Evolutionary conservation across 2,329 filamentous ascomycete genomes (phyloP), one percentile per base, ranked within the genome.

Genomic region (Coniella lustricola): DNA sequence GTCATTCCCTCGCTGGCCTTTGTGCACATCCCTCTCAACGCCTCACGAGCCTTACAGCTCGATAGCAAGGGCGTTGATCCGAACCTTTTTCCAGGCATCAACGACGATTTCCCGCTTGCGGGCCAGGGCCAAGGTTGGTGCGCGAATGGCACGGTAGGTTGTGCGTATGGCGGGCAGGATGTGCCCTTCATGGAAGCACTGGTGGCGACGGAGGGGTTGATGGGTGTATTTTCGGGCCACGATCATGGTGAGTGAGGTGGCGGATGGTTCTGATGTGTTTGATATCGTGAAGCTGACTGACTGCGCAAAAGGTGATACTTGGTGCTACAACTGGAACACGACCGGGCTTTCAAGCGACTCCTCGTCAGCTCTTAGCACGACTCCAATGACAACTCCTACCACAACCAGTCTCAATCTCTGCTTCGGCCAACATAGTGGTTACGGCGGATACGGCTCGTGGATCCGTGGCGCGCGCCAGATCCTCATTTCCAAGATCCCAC

Each of bases 401-500:
- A 63, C 58, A 62, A 74, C 65, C 62, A 70, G 64, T 12, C 39
- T 66, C 9, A 62, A 56, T 38, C 44, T 64, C 10, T 65, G 62
- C 48, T 79, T 79, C 54, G 80, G 81, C 4, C 77, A 84, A 54
- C 82, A 84, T 55, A 75, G 79, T 0, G 84, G 84, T 0, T 87
- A 87, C 48, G 84, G 83, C 0, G 84, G 84, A 0, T 87, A 87
- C 55, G 80, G 82, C 0, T 69, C 70, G 39, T 85, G 77, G 77
- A 73, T 75, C 9, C 74, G 83, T 0, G 84, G 83, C 1, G 72
- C 73, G 4, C 55, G 42, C 68, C 74, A 52, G 64, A 66, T 77
- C 35, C 54, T 68, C 1, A 50, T 77, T 10, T 55, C 65, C 2
- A 57, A 52, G 48, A 52, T 53, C 10, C 51, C 44, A 21, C 41